Base-by-base conservation (phyloP, 345 rosid species). In the Geranium rotundifolium region DNA sequence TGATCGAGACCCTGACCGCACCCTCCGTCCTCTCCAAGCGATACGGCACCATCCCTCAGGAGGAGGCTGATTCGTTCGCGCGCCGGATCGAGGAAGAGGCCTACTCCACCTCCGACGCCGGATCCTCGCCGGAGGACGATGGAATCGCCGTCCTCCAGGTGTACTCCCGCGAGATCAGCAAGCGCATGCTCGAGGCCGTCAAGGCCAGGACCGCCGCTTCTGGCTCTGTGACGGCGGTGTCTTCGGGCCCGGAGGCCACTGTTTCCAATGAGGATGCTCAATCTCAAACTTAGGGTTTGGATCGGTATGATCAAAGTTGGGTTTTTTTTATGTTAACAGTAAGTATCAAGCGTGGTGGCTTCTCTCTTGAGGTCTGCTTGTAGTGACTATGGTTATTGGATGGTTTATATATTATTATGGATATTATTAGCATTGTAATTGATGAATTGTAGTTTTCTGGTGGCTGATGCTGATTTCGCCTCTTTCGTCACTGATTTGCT, bases 161-260 rank as follows among this genome's bases (percentile, higher is more conserved):
- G 58, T 92, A 92, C 59, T 85, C 96, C 59, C 85, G 81, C 71
- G 99, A 93, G 82, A 86, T 93, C 76, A 87, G 96, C 73, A 89
- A 82, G 67, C 84, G 91, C 46, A 85, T 93, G 96, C 84, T 93
- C 63, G 89, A 84, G 0, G 65, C 86, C 20, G 85, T 89, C 62
- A 92, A 92, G 71, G 73, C 74, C 63, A 76, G 85, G 19, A 60
- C 81, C 37, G 56, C 41, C 5, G 27, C 27, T n/a, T 15, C 16
- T 4, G 17, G 0, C 17, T 19, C 57, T 55, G 19, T 5, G 19
- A 6, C 57, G n/a, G 17, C 57, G 57, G 57, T 17, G 18, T 6
- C n/a, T 20, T 17, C 19, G 7, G 17, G 9, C 8, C 19, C n/a
- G 57, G 18, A 55, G 57, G 17, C 57, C 7, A 17, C 57, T 0